Conservation (phyloP, 331 rosid species). For the Cucumis variabilis region DNA sequence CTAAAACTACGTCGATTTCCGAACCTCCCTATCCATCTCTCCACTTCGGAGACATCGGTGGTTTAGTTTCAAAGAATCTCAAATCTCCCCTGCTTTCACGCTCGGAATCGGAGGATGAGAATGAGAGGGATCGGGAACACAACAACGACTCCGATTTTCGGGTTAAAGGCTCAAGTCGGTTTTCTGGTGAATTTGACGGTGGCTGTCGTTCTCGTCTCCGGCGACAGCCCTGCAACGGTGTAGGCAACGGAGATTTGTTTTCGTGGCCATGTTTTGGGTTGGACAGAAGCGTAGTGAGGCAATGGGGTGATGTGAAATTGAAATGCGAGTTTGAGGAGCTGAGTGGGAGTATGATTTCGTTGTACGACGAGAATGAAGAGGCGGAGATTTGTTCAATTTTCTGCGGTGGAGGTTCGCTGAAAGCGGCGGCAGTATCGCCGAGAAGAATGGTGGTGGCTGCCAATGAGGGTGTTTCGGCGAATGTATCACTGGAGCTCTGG, state of each 20-base stretch:
- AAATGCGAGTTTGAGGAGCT: constrained; percentile 44
- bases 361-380: constrained; percentile 41
- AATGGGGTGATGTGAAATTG: constrained; percentile 76
- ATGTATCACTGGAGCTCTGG: constrained; percentile 9
- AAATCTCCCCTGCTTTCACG: constrained; percentile 26
- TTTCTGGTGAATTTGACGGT: constrained; percentile 33
- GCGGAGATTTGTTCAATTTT: constrained; percentile 22
- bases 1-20: constrained; percentile 25
- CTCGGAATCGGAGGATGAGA: constrained; percentile 32
- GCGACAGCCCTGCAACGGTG: constrained; percentile 47
- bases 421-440: constrained; percentile 7
- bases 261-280: constrained; percentile 63
- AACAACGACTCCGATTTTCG: constrained; percentile 43
- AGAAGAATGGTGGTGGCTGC: constrained; percentile 21
- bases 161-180: constrained; percentile 42
- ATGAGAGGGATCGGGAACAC: background rate
- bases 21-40: constrained; percentile 3
- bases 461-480: background rate
- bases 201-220: constrained; percentile 31
- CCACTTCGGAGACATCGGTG: constrained; percentile 37
- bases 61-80: constrained; percentile 36
- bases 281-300: constrained; percentile 74
- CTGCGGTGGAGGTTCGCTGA: background rate
- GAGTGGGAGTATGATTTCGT: constrained; percentile 35
- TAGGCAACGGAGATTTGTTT: constrained; percentile 39